Evolutionary conservation across 306 rosid species (phyloP), one percentile per base, ranked within the genome.

Genomic region (Lathyrus oleraceus): DNA sequence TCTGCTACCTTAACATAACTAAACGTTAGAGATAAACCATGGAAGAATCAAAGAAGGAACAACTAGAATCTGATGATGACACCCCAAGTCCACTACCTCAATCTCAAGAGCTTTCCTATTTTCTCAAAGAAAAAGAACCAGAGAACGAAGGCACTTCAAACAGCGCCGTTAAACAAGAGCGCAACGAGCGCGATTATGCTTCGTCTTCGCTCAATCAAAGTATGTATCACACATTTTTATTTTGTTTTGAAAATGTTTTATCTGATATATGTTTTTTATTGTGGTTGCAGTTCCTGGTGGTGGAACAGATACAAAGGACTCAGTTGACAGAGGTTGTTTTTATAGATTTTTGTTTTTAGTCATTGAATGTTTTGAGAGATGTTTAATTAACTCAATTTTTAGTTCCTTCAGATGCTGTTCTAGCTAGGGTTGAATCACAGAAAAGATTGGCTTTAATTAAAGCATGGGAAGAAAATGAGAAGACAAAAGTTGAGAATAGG

Each of bases 381-480:
- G 35, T 65, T 45, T 15, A 20, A 69, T 45, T 15, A 15, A 35
- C 53, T 76, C 10, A 20, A 4, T 1, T 15, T 45, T 47, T 44
- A 44, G 49, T 42, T 45, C 16, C 14, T 39, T 58, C 72, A 92
- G 98, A 83, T 77, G 72, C 74, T 19, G 73, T 73, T 38, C 82
- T 82, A 53, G 96, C 96, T 17, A 78, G 72, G 43, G 84, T 90
- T 44, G 87, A 88, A 81, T 61, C 74, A 45, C 89, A 90, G 84
- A 92, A 92, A 77, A 82, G 82, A 75, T 30, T 86, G 65, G 89
- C 98, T 70, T 79, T 89, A 35, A 87, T 86, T 36, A 92, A 72
- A 78, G 98, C 98, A 23, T 90, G 98, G 98, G 96, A 92, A 77
- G 96, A 89, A 72, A 90, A 87, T 76, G 96, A 88, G 61, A 92